phyloP scores from a whole-genome alignment of 306 rosid genomes.

The Amphicarpaea edgeworthii region DNA sequence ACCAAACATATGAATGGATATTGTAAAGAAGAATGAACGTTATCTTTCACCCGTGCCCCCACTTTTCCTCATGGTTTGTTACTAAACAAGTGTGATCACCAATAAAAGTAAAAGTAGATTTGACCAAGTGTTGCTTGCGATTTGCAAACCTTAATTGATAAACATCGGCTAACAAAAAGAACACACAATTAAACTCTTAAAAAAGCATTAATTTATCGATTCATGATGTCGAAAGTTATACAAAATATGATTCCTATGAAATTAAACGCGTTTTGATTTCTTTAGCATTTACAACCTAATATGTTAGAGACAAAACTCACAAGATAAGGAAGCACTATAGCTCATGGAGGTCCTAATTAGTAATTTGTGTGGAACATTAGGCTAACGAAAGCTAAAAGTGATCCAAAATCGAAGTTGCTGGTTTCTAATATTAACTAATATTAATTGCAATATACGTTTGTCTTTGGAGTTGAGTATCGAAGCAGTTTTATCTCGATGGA shows the following conservation, averaged over 20 bases:
- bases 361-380: conserved; percentile 57
- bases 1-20: too few species aligned
- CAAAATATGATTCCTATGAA: conserved; percentile 6
- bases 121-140: background rate
- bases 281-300: conserved; percentile 50
- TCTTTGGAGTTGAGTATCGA: background rate
- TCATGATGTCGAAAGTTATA: conserved; percentile 44
- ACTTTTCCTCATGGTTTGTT: background rate
- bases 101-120: conserved; percentile 41
- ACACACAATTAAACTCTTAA: conserved; percentile 16
- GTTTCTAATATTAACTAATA: background rate
- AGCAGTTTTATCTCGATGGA: background rate
- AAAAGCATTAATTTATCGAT: conserved; percentile 28
- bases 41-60: background rate
- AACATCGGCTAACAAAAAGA: background rate
- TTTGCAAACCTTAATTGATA: conserved; percentile 26
- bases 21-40: too few species aligned
- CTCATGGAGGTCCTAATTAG: conserved; percentile 41
- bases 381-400: conserved; percentile 28
- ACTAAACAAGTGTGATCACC: conserved; percentile 19
- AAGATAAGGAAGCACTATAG: conserved; percentile 33
- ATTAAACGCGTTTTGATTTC: conserved; percentile 35
- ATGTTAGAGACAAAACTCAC: background rate
- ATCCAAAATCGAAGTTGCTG: conserved; percentile 9
- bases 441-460: background rate